A percentile compares a stretch with the other conserved stretches of the same genome.
These are phyloP conservation scores for Lophiotrema nucula DNA, from an alignment of 495 filamentous ascomycete genomes.

Conservation along the genomic window DNA sequence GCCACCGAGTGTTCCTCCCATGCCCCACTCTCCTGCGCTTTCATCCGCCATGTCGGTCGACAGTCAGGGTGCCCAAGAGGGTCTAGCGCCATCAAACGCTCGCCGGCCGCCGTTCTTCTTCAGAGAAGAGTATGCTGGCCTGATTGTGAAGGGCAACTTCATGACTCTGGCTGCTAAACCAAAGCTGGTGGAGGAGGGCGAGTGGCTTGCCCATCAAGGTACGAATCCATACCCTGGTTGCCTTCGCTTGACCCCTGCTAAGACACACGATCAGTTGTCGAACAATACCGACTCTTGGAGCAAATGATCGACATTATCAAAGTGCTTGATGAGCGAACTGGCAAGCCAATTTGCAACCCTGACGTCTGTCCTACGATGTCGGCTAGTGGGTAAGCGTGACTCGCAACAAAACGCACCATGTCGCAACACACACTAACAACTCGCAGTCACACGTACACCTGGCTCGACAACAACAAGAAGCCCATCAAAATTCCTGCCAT, in stretches of 20 bases:
- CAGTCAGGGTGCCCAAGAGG: constrained; percentile 16
- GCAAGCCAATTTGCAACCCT: constrained; percentile 74
- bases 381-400: constrained; percentile 72
- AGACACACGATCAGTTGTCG: constrained; percentile 62
- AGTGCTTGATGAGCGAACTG: constrained; percentile 68
- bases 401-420: background rate
- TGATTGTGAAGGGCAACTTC: constrained; percentile 94
- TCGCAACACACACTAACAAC: background rate
- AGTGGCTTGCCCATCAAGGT: constrained; percentile 96
- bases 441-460: constrained; percentile 82
- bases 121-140: constrained; percentile 73
- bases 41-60: constrained; percentile 36
- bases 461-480: constrained; percentile 68
- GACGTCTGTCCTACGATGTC: constrained; percentile 86
- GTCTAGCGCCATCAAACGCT: constrained; percentile 21
- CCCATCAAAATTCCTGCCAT: constrained; percentile 49
- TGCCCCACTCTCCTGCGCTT: constrained; percentile 36
- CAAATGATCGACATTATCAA: constrained; percentile 81
- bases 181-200: constrained; percentile 82
- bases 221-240: constrained; percentile 36
- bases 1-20: constrained; percentile 30
- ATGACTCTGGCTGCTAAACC: constrained; percentile 90
- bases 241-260: constrained; percentile 4
- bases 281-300: constrained; percentile 83
- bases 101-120: constrained; percentile 66